phyloP scores from a whole-genome alignment of 768 basidiomycete species.

The Candolleomyces aberdarensis region DNA sequence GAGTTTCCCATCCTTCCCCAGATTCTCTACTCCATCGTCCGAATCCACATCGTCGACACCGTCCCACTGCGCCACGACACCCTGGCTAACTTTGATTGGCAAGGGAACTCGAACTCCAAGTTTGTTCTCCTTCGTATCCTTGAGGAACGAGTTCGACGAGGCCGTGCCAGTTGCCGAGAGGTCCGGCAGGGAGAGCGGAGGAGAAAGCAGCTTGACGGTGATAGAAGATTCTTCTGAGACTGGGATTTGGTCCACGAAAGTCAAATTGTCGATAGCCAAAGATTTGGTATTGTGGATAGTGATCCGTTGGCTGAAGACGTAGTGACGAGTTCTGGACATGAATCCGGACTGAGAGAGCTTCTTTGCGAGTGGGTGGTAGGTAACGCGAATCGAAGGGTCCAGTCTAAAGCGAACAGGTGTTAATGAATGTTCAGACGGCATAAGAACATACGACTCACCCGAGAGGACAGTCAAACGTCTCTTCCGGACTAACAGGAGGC shows the following conservation, averaged over 20 bases:
- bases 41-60: constrained; percentile 27
- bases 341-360: constrained; percentile 32
- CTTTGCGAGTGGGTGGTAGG: constrained; percentile 35
- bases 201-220: constrained; percentile 36
- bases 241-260: constrained; percentile 38
- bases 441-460: constrained; percentile 27
- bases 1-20: constrained; percentile 33
- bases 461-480: constrained; percentile 43
- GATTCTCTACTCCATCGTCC: constrained; percentile 19
- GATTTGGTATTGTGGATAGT: constrained; percentile 39
- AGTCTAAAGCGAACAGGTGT: constrained; percentile 20
- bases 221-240: constrained; percentile 35
- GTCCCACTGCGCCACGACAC: constrained; percentile 37
- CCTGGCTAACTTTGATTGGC: constrained; percentile 22
- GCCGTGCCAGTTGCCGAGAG: not conserved
- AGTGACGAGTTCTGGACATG: constrained; percentile 29
- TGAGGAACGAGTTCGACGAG: not conserved
- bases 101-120: constrained; percentile 12
- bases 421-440: not conserved
- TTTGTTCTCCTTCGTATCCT: constrained; percentile 3
- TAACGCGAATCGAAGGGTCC: constrained; percentile 39
- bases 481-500: constrained; percentile 38
- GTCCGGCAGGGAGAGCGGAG: constrained; percentile 21
- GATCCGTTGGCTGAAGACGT: constrained; percentile 34
- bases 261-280: constrained; percentile 27